Conservation (phyloP, 139 green algal species). For the Chlorella sp. region DNA sequence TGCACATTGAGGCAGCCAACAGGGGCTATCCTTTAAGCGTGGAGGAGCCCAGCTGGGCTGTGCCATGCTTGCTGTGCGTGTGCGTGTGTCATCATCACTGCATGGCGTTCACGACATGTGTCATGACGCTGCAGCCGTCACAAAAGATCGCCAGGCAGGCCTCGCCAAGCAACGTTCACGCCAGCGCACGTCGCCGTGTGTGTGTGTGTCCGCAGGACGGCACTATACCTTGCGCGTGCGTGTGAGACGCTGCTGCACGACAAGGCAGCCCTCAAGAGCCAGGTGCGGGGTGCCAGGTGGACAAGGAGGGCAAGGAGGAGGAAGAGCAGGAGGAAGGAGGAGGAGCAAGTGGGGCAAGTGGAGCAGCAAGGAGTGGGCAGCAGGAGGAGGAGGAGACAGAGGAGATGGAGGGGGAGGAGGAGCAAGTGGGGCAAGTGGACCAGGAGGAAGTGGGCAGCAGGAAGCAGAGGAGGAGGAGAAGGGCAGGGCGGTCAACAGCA, state of each 20-base stretch:
- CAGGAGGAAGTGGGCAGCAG: background rate
- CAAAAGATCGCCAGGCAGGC: too few relatives aligned
- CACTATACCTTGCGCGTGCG: conserved; percentile 30
- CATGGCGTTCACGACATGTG: too few relatives aligned
- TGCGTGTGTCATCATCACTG: too few relatives aligned
- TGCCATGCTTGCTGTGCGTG: background rate
- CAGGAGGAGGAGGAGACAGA: background rate
- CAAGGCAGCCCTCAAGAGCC: conserved; percentile 24
- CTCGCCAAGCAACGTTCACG: too few relatives aligned
- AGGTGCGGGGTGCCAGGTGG: conserved; percentile 5
- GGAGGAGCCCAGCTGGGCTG: background rate
- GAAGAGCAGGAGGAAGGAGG: background rate
- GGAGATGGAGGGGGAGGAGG: background rate
- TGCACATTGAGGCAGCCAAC: background rate
- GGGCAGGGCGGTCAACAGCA: background rate
- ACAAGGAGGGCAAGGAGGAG: background rate
- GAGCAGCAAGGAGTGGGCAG: background rate
- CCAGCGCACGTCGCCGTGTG: too few relatives aligned
- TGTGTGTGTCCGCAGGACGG: conserved; percentile 13
- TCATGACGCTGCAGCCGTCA: too few relatives aligned
- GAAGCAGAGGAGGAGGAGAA: background rate
- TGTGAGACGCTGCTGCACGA: conserved; percentile 56
- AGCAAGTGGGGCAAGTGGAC: background rate
- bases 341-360: background rate
- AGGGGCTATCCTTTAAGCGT: background rate